Base-by-base conservation (phyloP, 192 early-diverging fungal species). In the Coemansia sp. region DNA sequence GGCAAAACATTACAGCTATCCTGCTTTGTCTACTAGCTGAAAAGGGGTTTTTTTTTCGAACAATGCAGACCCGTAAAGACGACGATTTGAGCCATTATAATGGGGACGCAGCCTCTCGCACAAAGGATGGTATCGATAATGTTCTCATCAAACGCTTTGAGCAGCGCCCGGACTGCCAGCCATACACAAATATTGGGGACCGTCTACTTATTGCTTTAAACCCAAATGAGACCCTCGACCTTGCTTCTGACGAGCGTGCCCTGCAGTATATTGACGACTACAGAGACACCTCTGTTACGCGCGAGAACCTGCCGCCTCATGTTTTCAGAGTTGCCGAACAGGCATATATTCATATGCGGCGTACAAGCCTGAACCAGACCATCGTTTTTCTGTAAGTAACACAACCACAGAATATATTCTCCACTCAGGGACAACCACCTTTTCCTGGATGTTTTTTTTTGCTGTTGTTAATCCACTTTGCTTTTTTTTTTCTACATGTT, bases 311-410 rank as follows among this genome's bases (percentile, higher is more conserved):
- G 70, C 74, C 81, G 46, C 91, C 94, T 10, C 94, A 96, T 72
- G 84, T 91, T n/a, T 95, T 93, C 76, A 90, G 95, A 63, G 75
- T 92, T 51, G 89, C 93, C 16, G 88, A 91, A 40, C 84, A 90
- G 65, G 91, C 94, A 19, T 98, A 95, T 68, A 77, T 91, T 57
- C 94, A 97, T 75, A 90, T 97, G 89, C 85, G 90, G 54, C 85
- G 93, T 37, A 90, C 89, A 25, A 87, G 88, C 10, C 87, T 92
- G 67, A 94, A 95, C 75, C 97, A 99, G 76, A 87, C 88, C 44
- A 91, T 99, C 71, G 81, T 93, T 12, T 87, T 96, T 59, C 89
- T 88, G 96, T 95, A 89, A 63, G 86, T 83, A 37, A 49, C 44
- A 22, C 19, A 8, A 53, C 19, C 19, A 8, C 13, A 49, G 32